These are phyloP conservation scores for Leccinum broughii DNA, from an alignment of 768 basidiomycete genomes.

Conservation along the genomic window DNA sequence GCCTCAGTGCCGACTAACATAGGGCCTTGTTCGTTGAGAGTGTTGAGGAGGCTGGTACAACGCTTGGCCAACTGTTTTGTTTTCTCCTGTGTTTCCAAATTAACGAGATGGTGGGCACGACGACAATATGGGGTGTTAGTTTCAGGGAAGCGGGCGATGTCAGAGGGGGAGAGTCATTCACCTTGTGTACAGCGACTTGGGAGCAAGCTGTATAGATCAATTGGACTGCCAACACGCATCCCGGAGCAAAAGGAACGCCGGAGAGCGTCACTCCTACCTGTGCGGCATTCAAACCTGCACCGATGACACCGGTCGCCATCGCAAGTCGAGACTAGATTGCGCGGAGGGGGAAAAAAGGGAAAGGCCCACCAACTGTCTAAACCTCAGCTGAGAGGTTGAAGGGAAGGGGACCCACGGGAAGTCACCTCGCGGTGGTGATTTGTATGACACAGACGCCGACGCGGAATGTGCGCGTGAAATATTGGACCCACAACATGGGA, in stretches of 20 bases:
- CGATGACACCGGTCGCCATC: conserved; percentile 23
- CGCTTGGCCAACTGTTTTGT: conserved; percentile 42
- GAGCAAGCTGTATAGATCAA: conserved; percentile 48
- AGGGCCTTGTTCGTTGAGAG: conserved; percentile 41
- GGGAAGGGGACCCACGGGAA: background rate
- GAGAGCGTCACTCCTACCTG: conserved; percentile 45
- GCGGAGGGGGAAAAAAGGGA: background rate
- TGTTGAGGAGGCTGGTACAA: conserved; percentile 41
- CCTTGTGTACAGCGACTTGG: conserved; percentile 51
- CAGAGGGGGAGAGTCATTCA: conserved; percentile 19
- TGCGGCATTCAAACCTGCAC: conserved; percentile 30
- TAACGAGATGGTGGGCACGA: background rate
- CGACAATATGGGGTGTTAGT: background rate
- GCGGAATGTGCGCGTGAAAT: background rate
- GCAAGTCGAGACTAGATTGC: background rate
- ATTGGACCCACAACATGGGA: background rate
- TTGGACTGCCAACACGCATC: conserved; percentile 43
- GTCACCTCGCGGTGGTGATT: no score
- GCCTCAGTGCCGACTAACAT: conserved; percentile 43
- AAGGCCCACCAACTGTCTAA: background rate
- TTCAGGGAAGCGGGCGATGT: background rate
- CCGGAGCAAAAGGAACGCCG: conserved; percentile 48
- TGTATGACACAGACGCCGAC: background rate
- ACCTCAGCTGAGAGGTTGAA: no score
- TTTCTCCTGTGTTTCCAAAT: conserved; percentile 38